Evolutionary conservation across 306 rosid genomes (phyloP), one percentile per base, ranked within the genome.

Genomic region (Clitoria ternatea): DNA sequence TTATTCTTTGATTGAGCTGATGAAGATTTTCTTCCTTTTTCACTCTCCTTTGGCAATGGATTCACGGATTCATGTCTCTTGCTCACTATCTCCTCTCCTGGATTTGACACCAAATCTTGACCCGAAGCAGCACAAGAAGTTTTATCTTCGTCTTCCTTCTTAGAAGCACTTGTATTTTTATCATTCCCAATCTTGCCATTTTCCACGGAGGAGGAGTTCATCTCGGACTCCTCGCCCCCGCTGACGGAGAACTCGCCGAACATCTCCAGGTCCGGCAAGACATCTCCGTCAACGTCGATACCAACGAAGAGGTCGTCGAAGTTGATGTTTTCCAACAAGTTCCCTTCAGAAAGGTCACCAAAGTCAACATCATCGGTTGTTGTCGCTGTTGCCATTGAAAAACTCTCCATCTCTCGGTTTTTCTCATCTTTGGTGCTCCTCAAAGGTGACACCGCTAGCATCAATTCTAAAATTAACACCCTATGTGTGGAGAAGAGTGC

Each of bases 221-320:
- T 23, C 75, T 85, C 88, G 20, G 90, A 87, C 6, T 85, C 92
- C 64, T 85, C 88, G 0, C 81, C 80, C 23, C 59, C 61, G 5
- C 67, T 68, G 18, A 81, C 45, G 3, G 77, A 86, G 56, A 93
- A 90, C n/a, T 87, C 90, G 2, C 86, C 80, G 20, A 86, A 85
- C 61, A 88, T 80, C 17, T 93, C 96, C 85, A 93, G 84, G 77
- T 89, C 98, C 2, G 92, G 97, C 80, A 89, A 62, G 49, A 84
- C 83, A 15, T 90, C 94, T 15, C 77, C 86, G 30, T 79, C 85
- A 49, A 61, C 48, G 39, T 86, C 74, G 88, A 89, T 80, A 7
- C 87, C 87, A 7, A 72, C 74, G 43, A 90, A 94, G 61, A 94
- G 79, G 48, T 89, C 89, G 9, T 94, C 98, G 30, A 88, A 94